Evolutionary conservation across 2,329 filamentous ascomycete species (phyloP).

Genomic region (Stagonosporopsis rhizophila): DNA sequence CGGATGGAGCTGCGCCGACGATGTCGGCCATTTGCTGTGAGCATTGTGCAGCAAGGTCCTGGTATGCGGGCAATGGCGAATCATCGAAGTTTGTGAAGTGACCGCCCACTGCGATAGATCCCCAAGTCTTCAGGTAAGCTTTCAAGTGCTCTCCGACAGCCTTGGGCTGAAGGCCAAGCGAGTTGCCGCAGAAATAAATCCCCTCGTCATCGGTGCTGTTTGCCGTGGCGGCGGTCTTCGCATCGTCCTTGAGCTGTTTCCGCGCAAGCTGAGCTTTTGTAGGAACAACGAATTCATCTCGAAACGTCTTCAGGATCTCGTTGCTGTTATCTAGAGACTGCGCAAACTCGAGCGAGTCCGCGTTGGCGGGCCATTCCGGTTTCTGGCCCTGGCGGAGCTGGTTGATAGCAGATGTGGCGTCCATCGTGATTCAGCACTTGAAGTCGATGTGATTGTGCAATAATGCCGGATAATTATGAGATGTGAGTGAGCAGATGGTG

Average conservation of each 20-base stretch:
- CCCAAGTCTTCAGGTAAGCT: constrained; percentile 82
- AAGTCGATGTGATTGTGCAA: constrained; percentile 1
- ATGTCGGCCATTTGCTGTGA: constrained; percentile 73
- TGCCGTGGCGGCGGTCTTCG: constrained; percentile 31
- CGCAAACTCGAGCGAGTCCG: constrained; percentile 35
- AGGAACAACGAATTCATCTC: constrained; percentile 77
- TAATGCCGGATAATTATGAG: neutral
- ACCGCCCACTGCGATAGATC: constrained; percentile 79
- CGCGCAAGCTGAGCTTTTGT: constrained; percentile 74
- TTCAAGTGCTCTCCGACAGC: constrained; percentile 70
- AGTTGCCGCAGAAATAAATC: constrained; percentile 90
- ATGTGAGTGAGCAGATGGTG: constrained; percentile 4
- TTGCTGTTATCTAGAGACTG: constrained; percentile 37
- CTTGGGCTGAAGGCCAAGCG: constrained; percentile 81
- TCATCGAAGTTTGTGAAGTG: constrained; percentile 76
- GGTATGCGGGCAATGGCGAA: constrained; percentile 74
- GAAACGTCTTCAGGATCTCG: constrained; percentile 50
- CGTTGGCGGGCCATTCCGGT: constrained; percentile 35
- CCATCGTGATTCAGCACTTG: constrained; percentile 29
- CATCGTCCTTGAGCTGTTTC: constrained; percentile 56
- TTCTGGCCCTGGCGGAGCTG: constrained; percentile 41
- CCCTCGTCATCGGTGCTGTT: constrained; percentile 54
- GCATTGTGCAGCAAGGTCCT: constrained; percentile 78
- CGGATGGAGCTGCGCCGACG: constrained; percentile 73
- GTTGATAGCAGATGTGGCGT: constrained; percentile 31